Conservation (phyloP, 1,139 yeast species). For the Nakaseomyces kungkrabaensis region DNA sequence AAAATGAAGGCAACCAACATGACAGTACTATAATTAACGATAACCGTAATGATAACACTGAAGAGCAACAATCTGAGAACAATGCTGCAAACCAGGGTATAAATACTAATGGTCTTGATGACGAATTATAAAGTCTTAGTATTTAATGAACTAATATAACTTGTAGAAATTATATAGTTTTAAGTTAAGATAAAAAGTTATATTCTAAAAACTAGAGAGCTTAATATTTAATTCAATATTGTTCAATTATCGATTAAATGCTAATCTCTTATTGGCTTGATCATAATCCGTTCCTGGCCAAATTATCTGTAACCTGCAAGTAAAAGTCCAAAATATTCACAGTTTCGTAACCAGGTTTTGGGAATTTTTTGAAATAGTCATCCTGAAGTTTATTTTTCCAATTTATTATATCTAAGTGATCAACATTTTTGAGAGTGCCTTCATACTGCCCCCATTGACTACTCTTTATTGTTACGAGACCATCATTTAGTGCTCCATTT, state of each 20-base stretch:
- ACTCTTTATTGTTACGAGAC: slow-evolving; percentile 70
- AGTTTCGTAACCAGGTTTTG: slow-evolving; percentile 5
- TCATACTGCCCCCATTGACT: slow-evolving; percentile 76
- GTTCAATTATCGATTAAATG: not conserved
- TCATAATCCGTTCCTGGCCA: slow-evolving; percentile 56
- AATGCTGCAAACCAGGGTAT: not conserved
- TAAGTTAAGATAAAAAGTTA: no score
- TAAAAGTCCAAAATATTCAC: slow-evolving; percentile 68
- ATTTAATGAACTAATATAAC: not conserved
- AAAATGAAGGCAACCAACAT: not conserved
- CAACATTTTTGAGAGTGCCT: slow-evolving; percentile 71
- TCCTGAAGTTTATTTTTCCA: slow-evolving; percentile 58
- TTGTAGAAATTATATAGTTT: not conserved
- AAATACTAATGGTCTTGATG: not conserved
- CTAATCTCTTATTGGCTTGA: not conserved
- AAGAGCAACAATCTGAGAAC: not conserved
- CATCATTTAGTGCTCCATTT: slow-evolving; percentile 60
- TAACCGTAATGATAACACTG: no score
- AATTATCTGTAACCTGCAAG: slow-evolving; percentile 58
- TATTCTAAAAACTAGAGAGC: no score
- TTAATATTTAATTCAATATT: no score
- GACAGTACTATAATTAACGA: no score
- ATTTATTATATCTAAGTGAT: slow-evolving; percentile 76
- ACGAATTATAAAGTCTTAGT: not conserved
- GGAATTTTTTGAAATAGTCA: slow-evolving; percentile 17